phyloP scores from a whole-genome alignment of 225 moss, liverwort and hornwort genomes.

The Pseudoscleropodium purum region DNA sequence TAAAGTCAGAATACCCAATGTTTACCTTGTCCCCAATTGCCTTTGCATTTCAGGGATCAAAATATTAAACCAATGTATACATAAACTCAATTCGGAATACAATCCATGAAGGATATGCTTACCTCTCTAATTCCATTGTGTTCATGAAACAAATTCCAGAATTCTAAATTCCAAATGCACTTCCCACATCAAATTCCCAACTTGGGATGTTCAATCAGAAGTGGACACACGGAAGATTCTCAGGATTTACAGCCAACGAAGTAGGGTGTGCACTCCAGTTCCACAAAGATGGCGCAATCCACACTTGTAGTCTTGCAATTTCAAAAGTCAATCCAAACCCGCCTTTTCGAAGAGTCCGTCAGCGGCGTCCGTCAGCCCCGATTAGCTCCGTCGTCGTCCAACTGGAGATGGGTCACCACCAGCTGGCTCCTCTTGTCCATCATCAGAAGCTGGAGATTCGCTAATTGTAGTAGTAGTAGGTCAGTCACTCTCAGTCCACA shows the following conservation, averaged over 20 bases:
- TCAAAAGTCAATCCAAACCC: not conserved
- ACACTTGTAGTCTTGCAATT: not conserved
- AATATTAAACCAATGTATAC: not conserved
- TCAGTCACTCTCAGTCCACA: too few relatives aligned
- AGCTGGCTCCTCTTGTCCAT: not conserved
- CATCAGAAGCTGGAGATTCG: not conserved
- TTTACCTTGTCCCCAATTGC: not conserved
- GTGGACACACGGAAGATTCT: not conserved
- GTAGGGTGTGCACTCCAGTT: not conserved
- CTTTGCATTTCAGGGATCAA: not conserved
- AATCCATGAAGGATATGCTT: not conserved
- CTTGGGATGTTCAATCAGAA: not conserved
- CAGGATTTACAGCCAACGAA: not conserved
- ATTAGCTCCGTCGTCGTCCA: not conserved
- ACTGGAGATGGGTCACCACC: not conserved
- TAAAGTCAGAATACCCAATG: too few relatives aligned
- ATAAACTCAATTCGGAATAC: too few relatives aligned
- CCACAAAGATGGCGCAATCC: not conserved
- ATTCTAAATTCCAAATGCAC: not conserved
- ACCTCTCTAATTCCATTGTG: not conserved
- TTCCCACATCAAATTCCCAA: not conserved
- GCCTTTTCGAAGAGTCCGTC: not conserved
- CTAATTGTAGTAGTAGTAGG: too few relatives aligned
- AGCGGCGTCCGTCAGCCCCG: not conserved
- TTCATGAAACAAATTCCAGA: not conserved